Percentiles rank a stretch among this genome's conserved stretches.
These are phyloP conservation scores for Aspergillus nomiae DNA, from an alignment of 2,329 filamentous ascomycete genomes.

Conservation along the genomic window DNA sequence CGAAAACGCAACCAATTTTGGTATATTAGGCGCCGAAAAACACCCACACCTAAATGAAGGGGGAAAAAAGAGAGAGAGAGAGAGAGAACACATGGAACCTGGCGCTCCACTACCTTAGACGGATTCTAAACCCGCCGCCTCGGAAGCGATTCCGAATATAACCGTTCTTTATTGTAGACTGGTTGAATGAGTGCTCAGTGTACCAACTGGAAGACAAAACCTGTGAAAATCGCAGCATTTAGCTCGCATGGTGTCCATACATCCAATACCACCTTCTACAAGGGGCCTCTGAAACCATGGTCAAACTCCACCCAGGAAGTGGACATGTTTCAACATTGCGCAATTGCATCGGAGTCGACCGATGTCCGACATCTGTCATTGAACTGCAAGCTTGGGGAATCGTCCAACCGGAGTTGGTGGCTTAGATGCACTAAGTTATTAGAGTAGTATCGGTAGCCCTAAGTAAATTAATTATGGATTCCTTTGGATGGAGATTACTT, in stretches of 20 bases:
- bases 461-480: conserved; percentile 6
- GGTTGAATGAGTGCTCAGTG: background rate
- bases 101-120: background rate
- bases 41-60: background rate
- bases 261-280: background rate
- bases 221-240: background rate
- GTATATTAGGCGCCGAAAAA: background rate
- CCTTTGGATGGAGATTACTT: background rate
- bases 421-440: conserved; percentile 9
- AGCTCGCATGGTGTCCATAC: background rate
- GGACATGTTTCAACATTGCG: conserved; percentile 2
- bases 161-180: background rate
- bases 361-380: conserved; percentile 4
- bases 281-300: background rate
- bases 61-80: background rate
- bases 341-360: conserved; percentile 4
- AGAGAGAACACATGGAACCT: background rate
- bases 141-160: background rate
- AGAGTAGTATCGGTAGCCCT: background rate
- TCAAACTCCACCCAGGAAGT: background rate
- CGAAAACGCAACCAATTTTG: background rate
- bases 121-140: background rate
- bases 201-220: background rate
- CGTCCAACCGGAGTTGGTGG: conserved; percentile 20
- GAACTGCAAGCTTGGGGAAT: conserved; percentile 9